Evolutionary conservation across 768 basidiomycete species (phyloP).

Genomic region (Rhodotorula paludigena): DNA sequence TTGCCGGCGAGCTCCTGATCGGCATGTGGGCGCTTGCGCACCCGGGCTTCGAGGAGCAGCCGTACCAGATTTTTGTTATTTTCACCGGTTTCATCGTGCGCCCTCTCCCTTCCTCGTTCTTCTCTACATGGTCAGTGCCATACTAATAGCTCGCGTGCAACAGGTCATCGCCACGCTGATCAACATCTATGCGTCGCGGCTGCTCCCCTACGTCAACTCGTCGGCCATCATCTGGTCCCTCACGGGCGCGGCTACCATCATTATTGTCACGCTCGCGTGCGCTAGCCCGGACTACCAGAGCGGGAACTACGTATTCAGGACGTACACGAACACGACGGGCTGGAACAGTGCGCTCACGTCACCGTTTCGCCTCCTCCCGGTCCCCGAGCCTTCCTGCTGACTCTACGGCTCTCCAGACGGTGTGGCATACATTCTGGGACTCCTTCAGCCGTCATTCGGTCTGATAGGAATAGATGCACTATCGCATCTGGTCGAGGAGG

Average conservation of each 20-base stretch:
- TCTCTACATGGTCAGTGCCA: no score
- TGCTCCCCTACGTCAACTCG: constrained; percentile 29
- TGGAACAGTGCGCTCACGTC: constrained; percentile 35
- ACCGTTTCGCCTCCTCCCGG: no score
- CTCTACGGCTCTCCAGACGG: constrained; percentile 1
- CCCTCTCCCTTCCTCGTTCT: neutral
- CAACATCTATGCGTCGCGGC: constrained; percentile 31
- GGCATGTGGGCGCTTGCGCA: constrained; percentile 24
- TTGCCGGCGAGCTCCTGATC: constrained; percentile 18
- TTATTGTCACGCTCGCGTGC: constrained; percentile 27
- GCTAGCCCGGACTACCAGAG: constrained; percentile 35
- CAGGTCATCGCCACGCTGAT: constrained; percentile 25
- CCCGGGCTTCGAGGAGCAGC: constrained; percentile 13
- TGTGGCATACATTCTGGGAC: constrained; percentile 39
- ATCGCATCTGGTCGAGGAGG: constrained; percentile 36
- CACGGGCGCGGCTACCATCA: constrained; percentile 15
- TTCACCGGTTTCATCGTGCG: constrained; percentile 26
- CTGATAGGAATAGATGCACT: constrained; percentile 28
- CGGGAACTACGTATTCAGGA: constrained; percentile 39
- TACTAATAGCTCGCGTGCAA: neutral
- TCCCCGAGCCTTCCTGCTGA: no score
- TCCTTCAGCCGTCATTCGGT: constrained; percentile 38
- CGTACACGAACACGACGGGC: constrained; percentile 39
- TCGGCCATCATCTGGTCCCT: constrained; percentile 34
- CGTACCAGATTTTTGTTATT: constrained; percentile 30